These are phyloP conservation scores for Tricholoma flavovirens DNA, from an alignment of 768 basidiomycete genomes.

Conservation along the genomic window DNA sequence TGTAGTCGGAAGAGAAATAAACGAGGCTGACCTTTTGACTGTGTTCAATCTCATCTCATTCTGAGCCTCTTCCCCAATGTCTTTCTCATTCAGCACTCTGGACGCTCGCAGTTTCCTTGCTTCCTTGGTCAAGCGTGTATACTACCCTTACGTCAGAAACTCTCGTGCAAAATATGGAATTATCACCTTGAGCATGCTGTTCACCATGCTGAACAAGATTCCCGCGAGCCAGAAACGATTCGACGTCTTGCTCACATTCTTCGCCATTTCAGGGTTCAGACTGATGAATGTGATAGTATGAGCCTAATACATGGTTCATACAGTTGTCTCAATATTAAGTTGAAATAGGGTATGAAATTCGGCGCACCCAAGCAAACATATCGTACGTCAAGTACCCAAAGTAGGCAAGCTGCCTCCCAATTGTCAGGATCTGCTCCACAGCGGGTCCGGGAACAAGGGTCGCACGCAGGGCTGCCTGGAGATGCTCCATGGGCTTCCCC, in stretches of 20 bases:
- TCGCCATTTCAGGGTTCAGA: conserved; percentile 53
- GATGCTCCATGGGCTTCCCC: conserved; percentile 90
- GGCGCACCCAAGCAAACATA: conserved; percentile 75
- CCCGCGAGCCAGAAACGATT: conserved; percentile 88
- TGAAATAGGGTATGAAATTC: background rate
- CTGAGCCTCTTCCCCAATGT: conserved; percentile 57
- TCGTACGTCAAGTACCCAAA: conserved; percentile 85
- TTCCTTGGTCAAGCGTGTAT: conserved; percentile 56
- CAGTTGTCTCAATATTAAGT: background rate
- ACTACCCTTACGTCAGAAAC: conserved; percentile 32
- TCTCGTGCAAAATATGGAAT: background rate
- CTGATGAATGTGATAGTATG: conserved; percentile 53
- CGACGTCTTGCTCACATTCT: conserved; percentile 56
- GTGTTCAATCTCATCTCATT: conserved; percentile 59
- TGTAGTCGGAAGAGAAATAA: background rate
- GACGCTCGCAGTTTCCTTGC: conserved; percentile 43
- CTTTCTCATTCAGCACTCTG: conserved; percentile 55
- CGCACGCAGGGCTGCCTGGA: conserved; percentile 82
- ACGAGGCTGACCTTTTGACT: conserved; percentile 43
- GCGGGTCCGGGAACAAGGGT: conserved; percentile 48
- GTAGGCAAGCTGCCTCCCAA: conserved; percentile 83
- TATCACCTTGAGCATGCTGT: conserved; percentile 61
- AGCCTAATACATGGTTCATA: conserved; percentile 37
- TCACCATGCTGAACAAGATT: conserved; percentile 72
- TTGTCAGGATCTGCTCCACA: conserved; percentile 69